A percentile compares a stretch with the other conserved stretches of the same genome.
These are phyloP conservation scores for Trypanosoma platydactyli DNA, from an alignment of 208 protist species.

Conservation along the genomic window DNA sequence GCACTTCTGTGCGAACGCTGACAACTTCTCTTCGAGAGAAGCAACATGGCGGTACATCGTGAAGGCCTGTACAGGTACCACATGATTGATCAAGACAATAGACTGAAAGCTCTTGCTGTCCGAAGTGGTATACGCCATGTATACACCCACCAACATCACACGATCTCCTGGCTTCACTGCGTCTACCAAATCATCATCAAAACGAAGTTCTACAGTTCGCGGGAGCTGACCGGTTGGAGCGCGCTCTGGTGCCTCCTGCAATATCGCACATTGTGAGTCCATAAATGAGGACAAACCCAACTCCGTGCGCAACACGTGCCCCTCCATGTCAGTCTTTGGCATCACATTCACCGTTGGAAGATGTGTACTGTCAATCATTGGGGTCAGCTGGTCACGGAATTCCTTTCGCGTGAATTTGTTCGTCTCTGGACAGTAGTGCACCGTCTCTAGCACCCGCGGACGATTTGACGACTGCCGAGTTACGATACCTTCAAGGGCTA, in stretches of 20 bases:
- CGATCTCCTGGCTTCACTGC: constrained; percentile 97
- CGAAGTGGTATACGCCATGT: constrained; percentile 89
- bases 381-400: constrained; percentile 96
- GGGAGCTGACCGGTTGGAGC: constrained; percentile 98
- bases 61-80: constrained; percentile 69
- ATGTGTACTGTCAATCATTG: constrained; percentile 81
- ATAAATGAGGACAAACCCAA: constrained; percentile 97
- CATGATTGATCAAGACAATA: constrained; percentile 94
- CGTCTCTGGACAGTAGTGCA: constrained; percentile 96
- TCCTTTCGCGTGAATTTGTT: constrained; percentile 85
- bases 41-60: constrained; percentile 45
- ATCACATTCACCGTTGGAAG: constrained; percentile 92
- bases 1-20: constrained; percentile 71
- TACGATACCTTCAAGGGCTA: constrained; percentile 97
- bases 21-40: constrained; percentile 65
- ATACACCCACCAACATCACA: constrained; percentile 94
- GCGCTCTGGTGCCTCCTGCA: constrained; percentile 98
- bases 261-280: constrained; percentile 94
- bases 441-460: constrained; percentile 83
- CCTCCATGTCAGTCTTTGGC: constrained; percentile 94
- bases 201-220: constrained; percentile 96
- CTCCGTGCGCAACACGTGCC: constrained; percentile 97
- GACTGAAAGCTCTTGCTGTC: constrained; percentile 92
- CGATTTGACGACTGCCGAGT: constrained; percentile 94
- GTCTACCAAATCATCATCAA: constrained; percentile 98